Percentiles rank a stretch among this genome's conserved stretches.
phyloP scores from a whole-genome alignment of 2,329 filamentous ascomycete genomes.

The Exophiala xenobiotica region DNA sequence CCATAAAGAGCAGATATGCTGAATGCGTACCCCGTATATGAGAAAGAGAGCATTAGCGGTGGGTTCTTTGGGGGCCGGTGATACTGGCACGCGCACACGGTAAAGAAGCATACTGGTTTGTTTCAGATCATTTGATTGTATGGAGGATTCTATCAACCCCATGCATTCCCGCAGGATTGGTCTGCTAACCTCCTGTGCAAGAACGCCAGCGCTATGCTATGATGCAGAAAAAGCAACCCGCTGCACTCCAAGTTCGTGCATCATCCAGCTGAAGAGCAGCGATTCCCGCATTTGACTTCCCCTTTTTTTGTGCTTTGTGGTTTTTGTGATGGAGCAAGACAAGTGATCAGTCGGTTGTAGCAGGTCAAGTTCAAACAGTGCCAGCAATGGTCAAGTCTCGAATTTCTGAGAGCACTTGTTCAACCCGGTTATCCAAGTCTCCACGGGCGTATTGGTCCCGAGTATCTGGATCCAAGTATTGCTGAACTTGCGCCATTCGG shows the following conservation, averaged over 20 bases:
- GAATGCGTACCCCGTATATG: no score
- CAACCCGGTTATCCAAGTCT: constrained; percentile 84
- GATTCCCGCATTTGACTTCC: neutral
- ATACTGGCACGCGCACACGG: no score
- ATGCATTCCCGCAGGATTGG: neutral
- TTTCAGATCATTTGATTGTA: neutral
- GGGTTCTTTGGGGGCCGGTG: no score
- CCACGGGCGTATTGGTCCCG: constrained; percentile 94
- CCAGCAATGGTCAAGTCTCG: constrained; percentile 89
- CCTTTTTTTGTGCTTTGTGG: constrained; percentile 6
- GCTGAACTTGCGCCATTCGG: constrained; percentile 97
- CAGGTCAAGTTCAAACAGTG: constrained; percentile 56
- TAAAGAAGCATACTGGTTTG: no score
- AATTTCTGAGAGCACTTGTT: constrained; percentile 96
- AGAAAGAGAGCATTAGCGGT: no score
- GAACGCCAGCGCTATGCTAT: constrained; percentile 24
- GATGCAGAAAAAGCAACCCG: constrained; percentile 9
- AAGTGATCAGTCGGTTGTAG: neutral
- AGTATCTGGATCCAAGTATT: constrained; percentile 93
- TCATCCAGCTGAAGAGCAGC: constrained; percentile 11
- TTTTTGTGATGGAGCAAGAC: neutral
- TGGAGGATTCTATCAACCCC: neutral
- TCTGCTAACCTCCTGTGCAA: constrained; percentile 1
- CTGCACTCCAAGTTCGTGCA: constrained; percentile 4
- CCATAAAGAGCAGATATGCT: neutral